A percentile compares a stretch with the other conserved stretches of the same genome.
These are phyloP conservation scores for Isatis lusitanica DNA, from an alignment of 441 rosid genomes.

Conservation along the genomic window DNA sequence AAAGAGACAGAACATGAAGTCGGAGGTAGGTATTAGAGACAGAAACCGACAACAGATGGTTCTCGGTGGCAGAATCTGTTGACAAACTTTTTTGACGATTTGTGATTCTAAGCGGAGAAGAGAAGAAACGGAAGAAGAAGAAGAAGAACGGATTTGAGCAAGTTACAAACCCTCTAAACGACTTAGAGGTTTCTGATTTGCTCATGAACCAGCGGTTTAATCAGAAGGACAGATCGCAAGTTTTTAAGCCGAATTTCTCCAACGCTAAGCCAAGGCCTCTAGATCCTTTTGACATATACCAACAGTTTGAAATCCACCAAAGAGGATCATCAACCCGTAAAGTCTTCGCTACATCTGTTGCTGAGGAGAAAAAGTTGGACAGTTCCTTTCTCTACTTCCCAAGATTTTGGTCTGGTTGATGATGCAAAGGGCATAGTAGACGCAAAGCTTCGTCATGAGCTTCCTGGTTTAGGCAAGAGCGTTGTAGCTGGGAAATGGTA, in stretches of 20 bases:
- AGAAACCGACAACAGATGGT: not conserved
- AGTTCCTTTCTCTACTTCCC: constrained; percentile 36
- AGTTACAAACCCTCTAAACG: not conserved
- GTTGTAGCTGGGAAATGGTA: constrained; percentile 64
- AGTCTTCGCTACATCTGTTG: constrained; percentile 48
- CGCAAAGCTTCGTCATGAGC: constrained; percentile 36
- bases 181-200: no score
- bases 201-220: not conserved
- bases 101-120: not conserved
- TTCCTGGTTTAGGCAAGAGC: constrained; percentile 36
- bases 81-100: not conserved
- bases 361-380: constrained; percentile 61
- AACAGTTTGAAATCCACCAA: constrained; percentile 47
- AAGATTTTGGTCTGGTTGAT: constrained; percentile 34
- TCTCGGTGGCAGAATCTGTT: not conserved
- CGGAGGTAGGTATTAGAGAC: not conserved
- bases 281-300: constrained; percentile 44
- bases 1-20: not conserved
- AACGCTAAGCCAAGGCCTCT: no score
- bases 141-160: not conserved
- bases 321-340: constrained; percentile 16
- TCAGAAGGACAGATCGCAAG: not conserved
- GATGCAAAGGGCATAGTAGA: constrained; percentile 61
- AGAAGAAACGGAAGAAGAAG: no score
- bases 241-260: no score